Conservation (phyloP, 108 stramenopile genomes). For the Nitzschia putrida region DNA sequence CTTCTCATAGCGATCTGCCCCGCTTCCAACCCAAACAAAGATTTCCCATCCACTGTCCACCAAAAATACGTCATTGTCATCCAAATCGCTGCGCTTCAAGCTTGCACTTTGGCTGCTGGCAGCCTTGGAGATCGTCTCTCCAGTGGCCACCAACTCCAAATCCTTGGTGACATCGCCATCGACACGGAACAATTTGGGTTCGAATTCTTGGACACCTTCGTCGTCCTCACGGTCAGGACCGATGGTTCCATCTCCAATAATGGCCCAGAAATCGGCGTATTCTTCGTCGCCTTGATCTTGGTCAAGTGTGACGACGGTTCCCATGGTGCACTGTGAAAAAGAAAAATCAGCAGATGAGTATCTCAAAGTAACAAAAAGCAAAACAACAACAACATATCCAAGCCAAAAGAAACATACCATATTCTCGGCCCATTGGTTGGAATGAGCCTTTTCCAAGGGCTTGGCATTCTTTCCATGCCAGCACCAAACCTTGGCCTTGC, state of each 20-base stretch:
- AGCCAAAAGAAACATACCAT: not conserved
- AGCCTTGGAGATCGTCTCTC: constrained; percentile 12
- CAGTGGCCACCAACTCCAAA: constrained; percentile 51
- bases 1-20: constrained; percentile 60
- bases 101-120: not conserved
- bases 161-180: constrained; percentile 50
- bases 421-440: constrained; percentile 21
- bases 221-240: constrained; percentile 4
- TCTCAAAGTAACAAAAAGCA: constrained; percentile 5
- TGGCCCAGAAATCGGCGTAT: constrained; percentile 79
- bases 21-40: constrained; percentile 82
- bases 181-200: constrained; percentile 49
- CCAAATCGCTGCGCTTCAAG: constrained; percentile 41
- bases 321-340: constrained; percentile 26
- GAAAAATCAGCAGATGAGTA: constrained; percentile 18
- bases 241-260: constrained; percentile 63
- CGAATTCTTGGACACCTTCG: constrained; percentile 26
- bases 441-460: constrained; percentile 21
- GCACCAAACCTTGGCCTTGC: constrained; percentile 70
- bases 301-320: constrained; percentile 37
- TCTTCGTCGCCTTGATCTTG: constrained; percentile 55
- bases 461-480: constrained; percentile 66
- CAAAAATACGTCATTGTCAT: constrained; percentile 67
- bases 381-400: not conserved
- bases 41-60: constrained; percentile 73